Base-by-base conservation (phyloP, 2,329 filamentous ascomycete species). In the Apiospora hydei region DNA sequence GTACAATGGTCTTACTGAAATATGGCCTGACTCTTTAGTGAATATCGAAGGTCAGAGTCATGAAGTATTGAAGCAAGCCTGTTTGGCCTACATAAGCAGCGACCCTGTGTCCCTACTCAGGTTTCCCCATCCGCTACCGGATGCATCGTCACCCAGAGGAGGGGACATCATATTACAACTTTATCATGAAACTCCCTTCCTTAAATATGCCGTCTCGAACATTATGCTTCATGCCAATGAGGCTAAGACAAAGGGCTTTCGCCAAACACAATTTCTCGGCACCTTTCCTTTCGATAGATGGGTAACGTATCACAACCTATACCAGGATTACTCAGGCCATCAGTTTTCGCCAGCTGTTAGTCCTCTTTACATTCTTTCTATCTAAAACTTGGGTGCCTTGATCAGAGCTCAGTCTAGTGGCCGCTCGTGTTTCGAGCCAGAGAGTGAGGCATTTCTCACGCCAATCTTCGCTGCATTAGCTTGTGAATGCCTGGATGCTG, bases 61-160 rank as follows among this genome's bases (percentile, higher is more conserved):
- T 57, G 82, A 87, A 1, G 76, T 69, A n/a, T 76, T 88, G 8
- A 88, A 84, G 73, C 66, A 81, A 68, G 84, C 82, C 30, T 72
- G 71, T 24, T 26, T 71, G 1, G 51, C 38, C 10, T 74, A 69
- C 57, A 61, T 72, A 26, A 53, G 67, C 24, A n/a, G 16, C 30
- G 30, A 38, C 8, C 53, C 30, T 4, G 18, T 61, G 3, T 2
- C 53, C 18, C 1, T 1, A 10, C 7, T 13, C 4, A 11, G 7
- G 4, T 21, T 30, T 8, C 4, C 30, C 14, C 16, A 4, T 5
- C 6, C n/a, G 3, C 13, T 64, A 11, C 57, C 30, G 8, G 4
- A 7, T 4, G 26, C 57, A 0, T 21, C 26, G 1, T 74, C 53
- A 34, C 3, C 34, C 34, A 34, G 6, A 34, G 34, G 3, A 3